phyloP scores from a whole-genome alignment of 2,329 filamentous ascomycete genomes.

The Ophidiomyces ophidiicola region DNA sequence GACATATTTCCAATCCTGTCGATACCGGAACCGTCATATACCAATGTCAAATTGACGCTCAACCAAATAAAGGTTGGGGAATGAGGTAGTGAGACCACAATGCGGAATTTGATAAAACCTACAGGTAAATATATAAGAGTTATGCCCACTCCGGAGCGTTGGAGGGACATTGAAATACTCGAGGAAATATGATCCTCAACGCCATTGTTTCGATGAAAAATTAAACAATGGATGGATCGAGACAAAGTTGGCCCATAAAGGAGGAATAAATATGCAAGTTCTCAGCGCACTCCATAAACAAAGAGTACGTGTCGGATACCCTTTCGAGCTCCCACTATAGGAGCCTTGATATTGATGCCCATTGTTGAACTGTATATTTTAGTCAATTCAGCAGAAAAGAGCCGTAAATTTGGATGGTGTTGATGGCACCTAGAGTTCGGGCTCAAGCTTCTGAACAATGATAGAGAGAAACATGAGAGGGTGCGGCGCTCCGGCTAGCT shows the following conservation, averaged over 20 bases:
- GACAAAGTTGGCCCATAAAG: constrained; percentile 7
- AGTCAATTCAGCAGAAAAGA: neutral
- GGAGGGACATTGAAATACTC: constrained; percentile 22
- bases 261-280: constrained; percentile 2
- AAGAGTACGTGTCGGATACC: neutral
- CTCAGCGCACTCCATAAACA: constrained; percentile 1
- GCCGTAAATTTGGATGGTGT: no score
- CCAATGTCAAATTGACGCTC: no score
- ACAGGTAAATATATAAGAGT: constrained; percentile 2
- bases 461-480: no score
- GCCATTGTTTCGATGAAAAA: constrained; percentile 21
- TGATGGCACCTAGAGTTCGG: no score
- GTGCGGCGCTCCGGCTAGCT: no score
- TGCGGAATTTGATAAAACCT: constrained; percentile 2
- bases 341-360: neutral
- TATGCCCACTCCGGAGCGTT: constrained; percentile 6
- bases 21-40: no score
- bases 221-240: constrained; percentile 21
- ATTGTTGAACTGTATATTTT: constrained; percentile 1
- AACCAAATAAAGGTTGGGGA: neutral
- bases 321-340: neutral
- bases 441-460: no score
- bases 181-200: constrained; percentile 28
- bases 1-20: constrained; percentile 8
- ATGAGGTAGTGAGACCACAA: neutral